Evolutionary conservation across 768 basidiomycete genomes (phyloP), one percentile per base, ranked within the genome.

Genomic region (Clitopilus passeckerianus): DNA sequence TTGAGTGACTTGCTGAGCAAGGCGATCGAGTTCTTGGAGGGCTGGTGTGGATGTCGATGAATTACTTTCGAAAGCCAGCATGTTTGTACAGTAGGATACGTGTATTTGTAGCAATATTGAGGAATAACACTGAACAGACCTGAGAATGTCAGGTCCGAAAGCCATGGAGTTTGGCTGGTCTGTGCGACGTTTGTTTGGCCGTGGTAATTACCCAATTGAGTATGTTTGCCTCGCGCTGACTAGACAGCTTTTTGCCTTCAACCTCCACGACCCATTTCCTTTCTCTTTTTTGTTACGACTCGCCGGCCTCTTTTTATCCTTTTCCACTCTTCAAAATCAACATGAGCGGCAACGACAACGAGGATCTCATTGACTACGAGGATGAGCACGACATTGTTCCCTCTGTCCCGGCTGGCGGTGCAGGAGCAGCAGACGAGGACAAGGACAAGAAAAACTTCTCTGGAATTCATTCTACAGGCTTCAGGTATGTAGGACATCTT

Each of bases 391-490:
- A 93, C 68, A 80, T 89, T 61, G 79, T 86, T 59, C 80, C 89
- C 56, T 86, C 80, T 60, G 84, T 84, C 60, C 75, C 76, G 46
- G 71, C 80, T 30, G 83, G 82, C 59, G 83, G 80, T 56, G 74
- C 75, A 50, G 81, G 77, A n/a, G n/a, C n/a, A 59, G 80, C 82
- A 22, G 81, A 74, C 50, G 85, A 77, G 63, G 90, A 88, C 66
- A 93, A 91, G 75, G 91, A 92, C 67, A 93, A 94, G 83, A 96
- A 95, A 85, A 97, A 96, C 74, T 98, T 96, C 70, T 96, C 97
- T 61, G 97, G 97, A 30, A 98, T 99, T 68, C 97, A 99, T 80
- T 95, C 95, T n/a, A 99, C 97, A 63, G 97, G 97, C 60, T 99
- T 99, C 78, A 86, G 97, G 95, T 95, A 59, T 59, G 85, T 71